Evolutionary conservation across 768 basidiomycete genomes (phyloP).

Genomic region (Nevesoporus exiguus): DNA sequence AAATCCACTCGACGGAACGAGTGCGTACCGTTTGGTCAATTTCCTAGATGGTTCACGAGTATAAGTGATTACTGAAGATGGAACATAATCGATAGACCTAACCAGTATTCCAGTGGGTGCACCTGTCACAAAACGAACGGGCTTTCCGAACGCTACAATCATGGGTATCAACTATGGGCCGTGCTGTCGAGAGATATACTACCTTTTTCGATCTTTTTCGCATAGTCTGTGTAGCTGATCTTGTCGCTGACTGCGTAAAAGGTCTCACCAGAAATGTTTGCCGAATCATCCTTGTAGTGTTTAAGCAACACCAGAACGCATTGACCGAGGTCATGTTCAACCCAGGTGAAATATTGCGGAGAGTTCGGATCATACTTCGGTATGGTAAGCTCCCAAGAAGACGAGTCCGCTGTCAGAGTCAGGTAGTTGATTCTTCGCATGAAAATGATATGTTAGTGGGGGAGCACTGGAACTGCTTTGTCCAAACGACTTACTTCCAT

Average conservation of each 20-base stretch:
- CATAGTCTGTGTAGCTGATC: slow-evolving; percentile 17
- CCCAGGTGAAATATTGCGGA: slow-evolving; percentile 22
- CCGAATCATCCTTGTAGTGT: slow-evolving; percentile 20
- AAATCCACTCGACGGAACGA: background rate
- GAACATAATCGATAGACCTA: background rate
- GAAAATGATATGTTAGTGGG: background rate
- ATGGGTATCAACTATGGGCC: background rate
- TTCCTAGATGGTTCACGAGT: slow-evolving; percentile 6
- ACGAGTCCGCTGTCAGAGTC: slow-evolving; percentile 4
- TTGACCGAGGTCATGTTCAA: slow-evolving; percentile 25
- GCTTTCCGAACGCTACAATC: slow-evolving; percentile 23
- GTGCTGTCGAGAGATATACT: background rate
- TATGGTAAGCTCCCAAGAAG: slow-evolving; percentile 19
- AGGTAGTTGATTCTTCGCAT: slow-evolving; percentile 7
- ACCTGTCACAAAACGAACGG: slow-evolving; percentile 23
- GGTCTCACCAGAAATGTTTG: slow-evolving; percentile 18
- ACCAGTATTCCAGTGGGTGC: slow-evolving; percentile 13
- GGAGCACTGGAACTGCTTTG: background rate
- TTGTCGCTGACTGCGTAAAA: slow-evolving; percentile 28
- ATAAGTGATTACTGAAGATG: background rate
- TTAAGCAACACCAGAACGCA: slow-evolving; percentile 22
- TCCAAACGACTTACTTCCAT: slow-evolving; percentile 14
- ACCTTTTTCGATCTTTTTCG: slow-evolving; percentile 18
- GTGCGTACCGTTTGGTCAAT: slow-evolving; percentile 26
- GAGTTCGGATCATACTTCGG: slow-evolving; percentile 18